Base-by-base conservation (phyloP, 805 yeast genomes). In the Candida nemodendra region DNA sequence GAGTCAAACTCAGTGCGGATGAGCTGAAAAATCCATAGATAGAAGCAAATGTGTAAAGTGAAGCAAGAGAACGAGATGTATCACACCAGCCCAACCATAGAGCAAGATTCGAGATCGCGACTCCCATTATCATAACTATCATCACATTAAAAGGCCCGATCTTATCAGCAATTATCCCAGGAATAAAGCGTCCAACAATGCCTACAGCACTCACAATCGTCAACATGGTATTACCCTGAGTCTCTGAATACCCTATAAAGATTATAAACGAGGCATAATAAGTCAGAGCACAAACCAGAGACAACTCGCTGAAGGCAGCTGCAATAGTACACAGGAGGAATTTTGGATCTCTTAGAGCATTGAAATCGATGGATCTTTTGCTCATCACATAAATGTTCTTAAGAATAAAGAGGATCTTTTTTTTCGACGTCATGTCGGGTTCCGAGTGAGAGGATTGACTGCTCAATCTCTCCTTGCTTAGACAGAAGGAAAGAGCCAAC, bases 61-160 rank as follows among this genome's bases (percentile, higher is more conserved):
- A 68, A 2, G 54, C 59, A 21, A 60, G 43, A 28, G 47, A 35
- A 22, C 36, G 32, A 6, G 72, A 62, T 23, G 48, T 49, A 12
- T 53, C 41, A 1, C 81, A 82, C 43, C 76, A 71, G 1, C 86
- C 86, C 9, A 79, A 57, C 85, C 86, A 79, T 11, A 81, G 48
- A 0, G 65, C 67, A 27, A 80, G 58, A 12, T 74, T 66, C 19
- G 72, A 56, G 0, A 78, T n/a, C 1, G 68, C 57, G 17, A 74
- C 67, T 6, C 76, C 59, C 3, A 57, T 23, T n/a, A 74, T 56
- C 64, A 79, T 70, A 3, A 66, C 30, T 9, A 69, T 56, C 74
- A 79, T 74, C 36, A 78, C 68, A 52, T 79, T 81, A 56, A 72
- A 79, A 16, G 72, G 65, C 3, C 88, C 88, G 32, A 65, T 47